These are phyloP conservation scores for Catharanthus roseus DNA, from an alignment of 257 asterid genomes.

Conservation along the genomic window DNA sequence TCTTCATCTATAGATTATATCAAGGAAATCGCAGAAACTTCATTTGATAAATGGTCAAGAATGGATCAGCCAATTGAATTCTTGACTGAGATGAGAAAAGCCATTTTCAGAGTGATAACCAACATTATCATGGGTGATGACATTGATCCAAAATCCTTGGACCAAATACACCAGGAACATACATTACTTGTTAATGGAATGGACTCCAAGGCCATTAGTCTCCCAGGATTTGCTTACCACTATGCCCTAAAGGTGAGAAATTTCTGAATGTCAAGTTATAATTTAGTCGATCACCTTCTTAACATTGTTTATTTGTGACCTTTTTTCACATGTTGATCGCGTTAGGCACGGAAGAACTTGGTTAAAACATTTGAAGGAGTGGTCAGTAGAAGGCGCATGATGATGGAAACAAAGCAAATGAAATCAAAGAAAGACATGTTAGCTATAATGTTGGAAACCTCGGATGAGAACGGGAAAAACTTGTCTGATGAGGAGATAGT, in stretches of 20 bases:
- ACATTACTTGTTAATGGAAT: slow-evolving; percentile 13
- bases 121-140: slow-evolving; percentile 11
- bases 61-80: slow-evolving; percentile 9
- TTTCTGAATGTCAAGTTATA: no score
- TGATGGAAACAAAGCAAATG: background rate
- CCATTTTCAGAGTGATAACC: slow-evolving; percentile 11
- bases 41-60: slow-evolving; percentile 6
- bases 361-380: slow-evolving; percentile 4
- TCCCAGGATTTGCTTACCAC: slow-evolving; percentile 24
- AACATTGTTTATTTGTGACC: slow-evolving; percentile 10
- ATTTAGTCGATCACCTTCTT: no score
- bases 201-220: slow-evolving; percentile 11
- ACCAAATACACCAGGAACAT: background rate
- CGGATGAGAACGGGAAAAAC: slow-evolving; percentile 6
- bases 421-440: slow-evolving; percentile 8
- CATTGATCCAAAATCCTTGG: slow-evolving; percentile 6
- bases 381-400: slow-evolving; percentile 4
- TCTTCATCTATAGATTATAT: slow-evolving; percentile 9
- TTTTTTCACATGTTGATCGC: no score
- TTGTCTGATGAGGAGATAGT: slow-evolving; percentile 15
- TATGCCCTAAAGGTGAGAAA: slow-evolving; percentile 20
- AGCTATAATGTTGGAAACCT: slow-evolving; percentile 5
- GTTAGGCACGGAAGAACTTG: slow-evolving; percentile 12
- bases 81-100: slow-evolving; percentile 19
- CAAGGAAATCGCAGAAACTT: slow-evolving; percentile 3